Evolutionary conservation across 1,139 yeast species (phyloP).

Genomic region (Zygosaccharomyces pseudobailii): DNA sequence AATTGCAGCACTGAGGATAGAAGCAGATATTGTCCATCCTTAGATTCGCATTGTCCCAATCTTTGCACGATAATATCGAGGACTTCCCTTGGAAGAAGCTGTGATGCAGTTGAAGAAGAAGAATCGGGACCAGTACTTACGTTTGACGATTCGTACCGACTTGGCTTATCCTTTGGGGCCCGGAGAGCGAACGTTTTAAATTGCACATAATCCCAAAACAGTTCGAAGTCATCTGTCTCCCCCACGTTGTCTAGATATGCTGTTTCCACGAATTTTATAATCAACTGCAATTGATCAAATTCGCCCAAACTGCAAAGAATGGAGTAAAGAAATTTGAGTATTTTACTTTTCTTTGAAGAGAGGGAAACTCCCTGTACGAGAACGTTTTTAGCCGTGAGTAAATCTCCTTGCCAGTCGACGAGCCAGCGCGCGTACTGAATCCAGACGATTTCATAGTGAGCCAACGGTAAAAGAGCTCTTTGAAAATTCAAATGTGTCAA

Average conservation of each 20-base stretch:
- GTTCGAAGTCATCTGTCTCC: slow-evolving; percentile 23
- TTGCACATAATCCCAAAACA: slow-evolving; percentile 31
- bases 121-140: slow-evolving; percentile 3
- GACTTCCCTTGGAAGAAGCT: slow-evolving; percentile 11
- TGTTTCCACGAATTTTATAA: slow-evolving; percentile 14
- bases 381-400: slow-evolving; percentile 23
- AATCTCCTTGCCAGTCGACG: slow-evolving; percentile 22
- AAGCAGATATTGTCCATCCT: slow-evolving; percentile 20
- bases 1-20: slow-evolving; percentile 21
- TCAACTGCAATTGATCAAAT: slow-evolving; percentile 13
- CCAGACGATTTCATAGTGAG: slow-evolving; percentile 33
- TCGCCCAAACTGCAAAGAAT: slow-evolving; percentile 22
- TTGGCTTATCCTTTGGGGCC: slow-evolving; percentile 7
- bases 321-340: slow-evolving; percentile 22
- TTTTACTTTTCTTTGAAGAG: slow-evolving; percentile 22
- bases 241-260: slow-evolving; percentile 19
- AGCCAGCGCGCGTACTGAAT: slow-evolving; percentile 31
- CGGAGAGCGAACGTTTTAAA: slow-evolving; percentile 18
- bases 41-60: slow-evolving; percentile 14
- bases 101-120: neutral
- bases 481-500: slow-evolving; percentile 29
- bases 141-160: slow-evolving; percentile 13
- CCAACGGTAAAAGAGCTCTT: slow-evolving; percentile 29
- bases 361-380: slow-evolving; percentile 20
- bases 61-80: slow-evolving; percentile 21